A percentile compares a stretch with the other conserved stretches of the same genome.
Conservation (phyloP, 2,329 filamentous ascomycete genomes). For the Cercospora sojina region DNA sequence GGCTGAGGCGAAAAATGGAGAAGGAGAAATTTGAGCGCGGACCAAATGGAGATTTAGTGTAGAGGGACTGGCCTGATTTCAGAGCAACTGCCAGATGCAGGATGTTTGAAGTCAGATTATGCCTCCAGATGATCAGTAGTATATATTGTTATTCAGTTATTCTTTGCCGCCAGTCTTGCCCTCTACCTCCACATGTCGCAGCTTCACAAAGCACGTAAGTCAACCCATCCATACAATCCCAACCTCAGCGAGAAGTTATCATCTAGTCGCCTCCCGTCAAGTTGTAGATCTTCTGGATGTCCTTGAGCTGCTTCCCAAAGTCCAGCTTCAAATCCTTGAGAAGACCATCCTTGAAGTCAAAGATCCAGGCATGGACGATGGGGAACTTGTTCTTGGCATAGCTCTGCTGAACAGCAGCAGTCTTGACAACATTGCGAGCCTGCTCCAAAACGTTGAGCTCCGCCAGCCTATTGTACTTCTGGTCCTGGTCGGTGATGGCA, state of each 20-base stretch:
- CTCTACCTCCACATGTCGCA: background rate
- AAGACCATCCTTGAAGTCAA: slow-evolving; percentile 20
- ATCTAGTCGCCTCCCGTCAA: slow-evolving; percentile 12
- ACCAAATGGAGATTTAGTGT: background rate
- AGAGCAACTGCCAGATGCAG: background rate
- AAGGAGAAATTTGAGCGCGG: background rate
- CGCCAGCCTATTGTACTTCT: slow-evolving; percentile 18
- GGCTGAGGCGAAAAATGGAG: background rate
- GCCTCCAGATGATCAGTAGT: background rate
- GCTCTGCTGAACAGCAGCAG: slow-evolving; percentile 20
- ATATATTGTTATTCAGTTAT: background rate
- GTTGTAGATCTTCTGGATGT: slow-evolving; percentile 23
- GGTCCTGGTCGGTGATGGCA: slow-evolving; percentile 13
- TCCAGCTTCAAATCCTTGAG: slow-evolving; percentile 20
- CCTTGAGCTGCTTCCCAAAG: slow-evolving; percentile 18
- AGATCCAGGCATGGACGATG: slow-evolving; percentile 20
- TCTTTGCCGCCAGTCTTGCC: background rate
- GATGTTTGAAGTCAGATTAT: background rate
- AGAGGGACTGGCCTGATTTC: no score
- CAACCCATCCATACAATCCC: background rate
- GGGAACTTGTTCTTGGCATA: slow-evolving; percentile 20
- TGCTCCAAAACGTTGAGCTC: slow-evolving; percentile 20
- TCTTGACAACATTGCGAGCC: slow-evolving; percentile 21
- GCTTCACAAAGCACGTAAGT: background rate
- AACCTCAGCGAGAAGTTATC: background rate